Evolutionary conservation across 805 yeast genomes (phyloP), one percentile per base, ranked within the genome.

Genomic region (Cyberlindnera meyerae): DNA sequence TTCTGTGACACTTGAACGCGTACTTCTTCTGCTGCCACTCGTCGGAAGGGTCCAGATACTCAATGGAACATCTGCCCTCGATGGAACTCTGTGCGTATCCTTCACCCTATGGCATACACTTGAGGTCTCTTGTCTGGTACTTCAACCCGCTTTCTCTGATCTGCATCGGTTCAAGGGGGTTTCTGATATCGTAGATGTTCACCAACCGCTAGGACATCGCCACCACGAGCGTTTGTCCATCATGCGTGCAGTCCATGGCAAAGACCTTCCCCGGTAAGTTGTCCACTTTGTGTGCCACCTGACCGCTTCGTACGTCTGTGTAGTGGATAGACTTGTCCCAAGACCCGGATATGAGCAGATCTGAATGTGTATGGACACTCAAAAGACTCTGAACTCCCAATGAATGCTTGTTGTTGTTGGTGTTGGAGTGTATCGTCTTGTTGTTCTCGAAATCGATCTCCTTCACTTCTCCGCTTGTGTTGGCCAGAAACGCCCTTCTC

Each of bases 61-160:
- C 90, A 18, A 86, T 73, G 0, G 88, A 78, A 1, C 82, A 87
- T 20, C 94, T 64, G 0, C 95, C 95, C 49, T 85, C 95, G n/a
- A 86, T 67, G 1, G 90, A 79, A 18, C 86, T 66, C 22, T 79
- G 69, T 0, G 80, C 86, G 54, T 73, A 80, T 7, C 81, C 93
- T 45, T 62, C 55, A 3, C 69, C 69, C 37, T 66, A 60, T 0
- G 83, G 82, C 47, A 77, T 68, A 26, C 77, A 62, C 44, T 65
- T 67, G 24, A 84, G 48, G 17, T 71, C 72, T 31, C 79, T 64
- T 2, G 80, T 74, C 57, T 82, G 88, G 51, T 75, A 75, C 48
- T 75, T 75, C 35, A 85, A 64, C 0, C 89, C 85, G 26, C 79
- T 71, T 39, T 79, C 82, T 27, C 84, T 60, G 4, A 64, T 55